Base-by-base conservation (phyloP, 1,139 yeast genomes). In the Debaryomyces robertsiae region DNA sequence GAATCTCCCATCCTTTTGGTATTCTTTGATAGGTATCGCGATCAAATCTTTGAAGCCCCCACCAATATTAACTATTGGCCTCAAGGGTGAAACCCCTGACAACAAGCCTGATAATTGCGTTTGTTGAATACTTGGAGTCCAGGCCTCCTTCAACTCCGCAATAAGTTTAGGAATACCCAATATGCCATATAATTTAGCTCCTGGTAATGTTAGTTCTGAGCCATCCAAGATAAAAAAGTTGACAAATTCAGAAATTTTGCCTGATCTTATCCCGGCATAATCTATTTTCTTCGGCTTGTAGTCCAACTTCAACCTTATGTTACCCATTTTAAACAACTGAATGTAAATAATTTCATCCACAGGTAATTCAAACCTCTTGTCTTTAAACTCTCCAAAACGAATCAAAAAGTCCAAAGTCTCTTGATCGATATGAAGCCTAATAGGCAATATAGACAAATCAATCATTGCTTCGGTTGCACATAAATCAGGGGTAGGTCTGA, bases 231-330 rank as follows among this genome's bases (percentile, higher is more conserved):
- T 83, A 60, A 94, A 90, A 46, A 94, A 78, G 57, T 93, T 93
- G 76, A 89, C 82, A 44, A 93, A 77, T 59, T 91, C 97, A 3
- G 86, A 82, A 1, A 93, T 78, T 48, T 84, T 89, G 1, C 97
- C 97, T 0, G 96, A 84, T 41, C 87, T 72, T 16, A 93, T 73
- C 0, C 96, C 96, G 2, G 81, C 77, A 56, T 86, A 87, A 57
- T 91, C 95, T 17, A 89, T 75, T 49, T 82, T 86, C 55, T 90
- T 91, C 0, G 98, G 98, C 57, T 90, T 91, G 61, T 93, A 94
- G 60, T 93, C 98, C 31, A 93, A 67, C 47, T 83, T 82, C 27
- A 94, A 61, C 37, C 75, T 77, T 1, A 93, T 65, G 0, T 84
- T 73, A 40, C 77, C 72, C 13, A 89, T 73, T 39, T 78, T 78